Conservation (phyloP, 1,284 basidiomycete species). For the Austroboletus niveus region DNA sequence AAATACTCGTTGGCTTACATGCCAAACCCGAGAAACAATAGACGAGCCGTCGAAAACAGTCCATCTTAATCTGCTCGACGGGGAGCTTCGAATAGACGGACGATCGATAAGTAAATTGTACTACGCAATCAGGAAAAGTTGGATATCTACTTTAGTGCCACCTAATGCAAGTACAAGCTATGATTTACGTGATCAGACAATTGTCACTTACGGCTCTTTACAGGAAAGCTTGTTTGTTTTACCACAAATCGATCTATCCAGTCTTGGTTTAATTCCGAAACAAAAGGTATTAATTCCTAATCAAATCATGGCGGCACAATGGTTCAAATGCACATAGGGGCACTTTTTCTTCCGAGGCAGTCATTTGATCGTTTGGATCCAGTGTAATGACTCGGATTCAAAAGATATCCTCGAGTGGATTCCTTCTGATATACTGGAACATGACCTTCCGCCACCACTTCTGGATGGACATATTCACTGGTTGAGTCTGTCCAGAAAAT, state of each 20-base stretch:
- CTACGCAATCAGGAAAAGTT: constrained; percentile 29
- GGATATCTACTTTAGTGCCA: constrained; percentile 35
- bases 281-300: neutral
- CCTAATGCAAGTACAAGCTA: constrained; percentile 17
- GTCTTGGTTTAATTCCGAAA: constrained; percentile 4
- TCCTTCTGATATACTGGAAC: neutral
- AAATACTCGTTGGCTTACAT: neutral
- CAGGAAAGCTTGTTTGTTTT: neutral
- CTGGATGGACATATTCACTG: constrained; percentile 36
- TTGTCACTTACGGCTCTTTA: neutral
- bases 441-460: constrained; percentile 37
- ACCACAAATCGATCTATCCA: neutral
- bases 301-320: constrained; percentile 5
- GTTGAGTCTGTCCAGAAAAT: constrained; percentile 26
- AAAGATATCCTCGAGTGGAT: constrained; percentile 21
- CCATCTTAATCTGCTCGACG: neutral
- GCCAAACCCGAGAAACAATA: neutral
- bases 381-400: neutral
- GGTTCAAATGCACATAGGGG: constrained; percentile 20
- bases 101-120: constrained; percentile 41
- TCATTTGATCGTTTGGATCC: neutral
- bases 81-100: constrained; percentile 21
- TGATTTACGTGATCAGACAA: too few relatives aligned
- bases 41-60: neutral
- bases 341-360: constrained; percentile 23